phyloP scores from a whole-genome alignment of 768 basidiomycete species.

The Paxillus involutus region DNA sequence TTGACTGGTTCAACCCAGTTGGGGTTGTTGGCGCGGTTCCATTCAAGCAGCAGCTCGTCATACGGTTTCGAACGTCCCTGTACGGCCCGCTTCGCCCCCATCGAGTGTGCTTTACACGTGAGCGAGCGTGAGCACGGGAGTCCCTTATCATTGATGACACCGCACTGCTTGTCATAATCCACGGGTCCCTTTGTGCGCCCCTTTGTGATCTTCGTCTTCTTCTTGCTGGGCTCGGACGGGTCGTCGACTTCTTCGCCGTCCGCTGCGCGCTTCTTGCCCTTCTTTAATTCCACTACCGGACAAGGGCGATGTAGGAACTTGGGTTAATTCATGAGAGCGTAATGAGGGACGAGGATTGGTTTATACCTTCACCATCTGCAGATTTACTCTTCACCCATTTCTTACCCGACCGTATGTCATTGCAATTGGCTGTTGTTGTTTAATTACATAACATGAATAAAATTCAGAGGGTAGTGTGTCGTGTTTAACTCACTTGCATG shows the following conservation, averaged over 20 bases:
- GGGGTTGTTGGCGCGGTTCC: slow-evolving; percentile 86
- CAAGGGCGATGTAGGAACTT: slow-evolving; percentile 3
- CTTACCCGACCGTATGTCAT: slow-evolving; percentile 52
- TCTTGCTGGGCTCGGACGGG: slow-evolving; percentile 65
- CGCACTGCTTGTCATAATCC: slow-evolving; percentile 90
- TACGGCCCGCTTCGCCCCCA: slow-evolving; percentile 94
- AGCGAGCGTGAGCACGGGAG: slow-evolving; percentile 92
- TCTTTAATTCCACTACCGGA: slow-evolving; percentile 39
- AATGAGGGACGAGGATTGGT: background rate
- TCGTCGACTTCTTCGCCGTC: slow-evolving; percentile 71
- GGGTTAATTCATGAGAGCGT: slow-evolving; percentile 5
- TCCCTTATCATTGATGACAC: slow-evolving; percentile 95
- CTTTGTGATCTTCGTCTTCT: slow-evolving; percentile 81
- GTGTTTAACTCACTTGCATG: slow-evolving; percentile 61
- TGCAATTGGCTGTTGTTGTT: slow-evolving; percentile 53
- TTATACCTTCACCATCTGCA: slow-evolving; percentile 46
- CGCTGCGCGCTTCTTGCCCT: slow-evolving; percentile 79
- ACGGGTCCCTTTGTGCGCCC: slow-evolving; percentile 83
- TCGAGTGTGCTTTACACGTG: slow-evolving; percentile 97
- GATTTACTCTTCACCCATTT: slow-evolving; percentile 58
- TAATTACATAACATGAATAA: slow-evolving; percentile 7
- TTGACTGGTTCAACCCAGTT: slow-evolving; percentile 89
- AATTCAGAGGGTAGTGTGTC: too few species aligned
- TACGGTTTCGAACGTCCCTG: slow-evolving; percentile 80
- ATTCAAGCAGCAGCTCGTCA: slow-evolving; percentile 87